phyloP scores from a whole-genome alignment of 2,329 filamentous ascomycete species.

The Aspergillus thermomutatus region DNA sequence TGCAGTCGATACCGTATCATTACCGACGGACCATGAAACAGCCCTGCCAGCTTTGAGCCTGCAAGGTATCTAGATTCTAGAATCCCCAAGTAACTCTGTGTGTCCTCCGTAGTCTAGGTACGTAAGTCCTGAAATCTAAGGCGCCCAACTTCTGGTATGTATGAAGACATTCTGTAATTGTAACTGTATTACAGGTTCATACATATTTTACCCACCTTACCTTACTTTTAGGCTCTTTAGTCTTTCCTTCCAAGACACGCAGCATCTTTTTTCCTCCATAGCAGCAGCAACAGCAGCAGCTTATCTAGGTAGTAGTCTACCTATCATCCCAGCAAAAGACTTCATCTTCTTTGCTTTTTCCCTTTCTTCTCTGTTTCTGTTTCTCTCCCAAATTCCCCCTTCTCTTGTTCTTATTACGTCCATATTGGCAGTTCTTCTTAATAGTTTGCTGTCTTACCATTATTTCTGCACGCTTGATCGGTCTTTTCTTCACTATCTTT shows the following conservation, averaged over 20 bases:
- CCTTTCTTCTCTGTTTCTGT: conserved; percentile 13
- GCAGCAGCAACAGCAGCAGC: background rate
- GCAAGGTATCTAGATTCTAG: background rate
- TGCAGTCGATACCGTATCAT: background rate
- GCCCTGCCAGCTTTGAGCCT: background rate
- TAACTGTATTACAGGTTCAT: background rate
- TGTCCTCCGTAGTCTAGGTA: too few species aligned
- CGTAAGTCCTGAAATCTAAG: background rate
- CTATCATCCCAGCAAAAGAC: conserved; percentile 13
- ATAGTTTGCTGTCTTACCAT: background rate
- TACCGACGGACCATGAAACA: background rate
- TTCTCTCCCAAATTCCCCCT: conserved; percentile 16
- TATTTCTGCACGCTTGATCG: background rate
- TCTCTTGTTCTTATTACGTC: background rate
- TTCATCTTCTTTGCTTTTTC: conserved; percentile 23
- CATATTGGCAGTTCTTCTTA: background rate
- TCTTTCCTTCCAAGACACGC: conserved; percentile 14
- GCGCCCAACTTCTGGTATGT: background rate
- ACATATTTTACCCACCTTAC: background rate
- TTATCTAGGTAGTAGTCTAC: conserved; percentile 8
- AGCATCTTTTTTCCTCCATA: conserved; percentile 19
- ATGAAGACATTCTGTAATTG: background rate
- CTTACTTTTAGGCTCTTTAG: background rate
- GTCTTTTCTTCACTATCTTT: background rate
- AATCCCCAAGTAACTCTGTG: background rate